These are phyloP conservation scores for Nemania bipapillata DNA, from an alignment of 2,329 filamentous ascomycete species.

Conservation along the genomic window DNA sequence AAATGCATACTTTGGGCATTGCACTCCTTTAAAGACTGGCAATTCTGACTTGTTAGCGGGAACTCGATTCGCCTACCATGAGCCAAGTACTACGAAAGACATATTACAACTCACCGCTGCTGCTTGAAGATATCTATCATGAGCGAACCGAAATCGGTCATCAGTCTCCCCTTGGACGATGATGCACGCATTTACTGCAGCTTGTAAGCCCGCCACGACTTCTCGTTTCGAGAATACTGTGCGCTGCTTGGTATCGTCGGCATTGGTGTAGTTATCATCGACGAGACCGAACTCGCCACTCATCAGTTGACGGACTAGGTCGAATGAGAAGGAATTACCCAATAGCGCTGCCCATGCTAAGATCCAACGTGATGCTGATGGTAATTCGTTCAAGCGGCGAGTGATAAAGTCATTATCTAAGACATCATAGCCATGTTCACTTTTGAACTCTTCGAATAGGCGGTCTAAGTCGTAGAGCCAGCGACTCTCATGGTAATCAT, in stretches of 20 bases:
- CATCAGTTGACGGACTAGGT: constrained; percentile 79
- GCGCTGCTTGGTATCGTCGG: constrained; percentile 51
- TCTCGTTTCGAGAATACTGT: constrained; percentile 71
- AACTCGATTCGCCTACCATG: neutral
- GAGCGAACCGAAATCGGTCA: constrained; percentile 86
- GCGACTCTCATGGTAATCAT: constrained; percentile 81
- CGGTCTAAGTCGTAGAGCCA: constrained; percentile 90
- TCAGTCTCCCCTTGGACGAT: constrained; percentile 84
- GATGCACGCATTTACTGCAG: constrained; percentile 81
- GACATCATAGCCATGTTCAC: constrained; percentile 79
- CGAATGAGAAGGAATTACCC: constrained; percentile 85
- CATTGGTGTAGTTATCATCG: constrained; percentile 56
- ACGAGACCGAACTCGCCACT: constrained; percentile 75
- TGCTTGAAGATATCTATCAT: constrained; percentile 86
- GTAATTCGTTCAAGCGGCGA: constrained; percentile 79
- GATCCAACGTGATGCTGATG: constrained; percentile 77
- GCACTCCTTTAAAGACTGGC: constrained; percentile 70
- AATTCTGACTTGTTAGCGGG: constrained; percentile 29
- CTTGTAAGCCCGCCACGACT: constrained; percentile 81
- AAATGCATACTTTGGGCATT: constrained; percentile 87
- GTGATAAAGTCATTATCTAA: constrained; percentile 86
- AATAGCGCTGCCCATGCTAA: constrained; percentile 87
- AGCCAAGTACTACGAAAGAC: neutral
- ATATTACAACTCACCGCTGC: constrained; percentile 59
- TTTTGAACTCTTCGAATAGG: constrained; percentile 85